These are phyloP conservation scores for Fusarium sp. DNA, from an alignment of 2,329 filamentous ascomycete species.

Conservation along the genomic window DNA sequence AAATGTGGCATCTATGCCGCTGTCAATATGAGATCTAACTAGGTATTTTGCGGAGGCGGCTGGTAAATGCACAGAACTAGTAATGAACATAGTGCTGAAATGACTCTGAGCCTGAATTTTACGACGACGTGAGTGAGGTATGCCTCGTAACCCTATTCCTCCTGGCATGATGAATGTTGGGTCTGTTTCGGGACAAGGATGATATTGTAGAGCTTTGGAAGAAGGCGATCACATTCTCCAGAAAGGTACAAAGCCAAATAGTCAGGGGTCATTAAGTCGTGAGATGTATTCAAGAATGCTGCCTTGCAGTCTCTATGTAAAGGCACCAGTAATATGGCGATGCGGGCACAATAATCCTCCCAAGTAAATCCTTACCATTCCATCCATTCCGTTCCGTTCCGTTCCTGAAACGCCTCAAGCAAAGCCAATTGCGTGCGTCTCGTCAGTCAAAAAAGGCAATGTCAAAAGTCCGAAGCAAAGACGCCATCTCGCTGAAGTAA, in stretches of 20 bases:
- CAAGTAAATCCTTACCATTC: not conserved
- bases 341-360: constrained; percentile 8
- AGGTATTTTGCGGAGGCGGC: constrained; percentile 37
- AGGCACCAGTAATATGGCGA: not conserved
- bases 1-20: constrained; percentile 27
- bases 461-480: not conserved
- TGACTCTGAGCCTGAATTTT: not conserved
- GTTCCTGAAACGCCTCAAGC: constrained; percentile 37
- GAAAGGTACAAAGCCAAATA: not conserved
- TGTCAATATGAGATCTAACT: constrained; percentile 22
- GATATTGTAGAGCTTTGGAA: not conserved
- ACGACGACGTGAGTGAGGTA: not conserved
- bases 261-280: constrained; percentile 32
- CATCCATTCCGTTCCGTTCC: constrained; percentile 11
- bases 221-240: constrained; percentile 15
- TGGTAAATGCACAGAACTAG: constrained; percentile 44
- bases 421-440: constrained; percentile 21
- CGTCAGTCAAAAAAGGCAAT: constrained; percentile 4
- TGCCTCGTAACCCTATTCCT: not conserved
- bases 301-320: constrained; percentile 17
- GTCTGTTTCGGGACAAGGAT: not conserved
- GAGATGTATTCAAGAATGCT: constrained; percentile 32
- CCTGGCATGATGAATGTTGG: not conserved
- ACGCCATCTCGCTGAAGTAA: constrained; percentile 3
- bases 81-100: constrained; percentile 46